Evolutionary conservation across 2,329 filamentous ascomycete genomes (phyloP).

Genomic region (Nannizziopsis barbatae): DNA sequence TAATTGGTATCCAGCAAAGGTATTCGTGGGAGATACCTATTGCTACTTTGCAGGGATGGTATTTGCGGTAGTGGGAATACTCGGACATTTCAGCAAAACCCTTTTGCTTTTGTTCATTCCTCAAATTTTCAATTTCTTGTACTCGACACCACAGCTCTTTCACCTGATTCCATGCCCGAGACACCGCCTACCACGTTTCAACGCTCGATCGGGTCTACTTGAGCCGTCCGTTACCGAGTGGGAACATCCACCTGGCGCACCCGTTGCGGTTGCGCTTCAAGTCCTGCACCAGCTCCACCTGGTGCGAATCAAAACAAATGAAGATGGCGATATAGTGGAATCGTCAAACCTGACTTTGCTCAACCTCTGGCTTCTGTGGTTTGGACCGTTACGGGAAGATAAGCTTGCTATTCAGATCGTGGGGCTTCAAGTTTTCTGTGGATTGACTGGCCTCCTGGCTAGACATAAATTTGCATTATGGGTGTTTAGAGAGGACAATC

Average conservation of each 20-base stretch:
- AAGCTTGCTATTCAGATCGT: constrained; percentile 68
- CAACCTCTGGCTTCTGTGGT: constrained; percentile 93
- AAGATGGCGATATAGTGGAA: constrained; percentile 59
- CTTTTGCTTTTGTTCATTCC: constrained; percentile 80
- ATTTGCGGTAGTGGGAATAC: constrained; percentile 90
- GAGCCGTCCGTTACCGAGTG: constrained; percentile 78
- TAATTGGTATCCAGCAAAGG: constrained; percentile 91
- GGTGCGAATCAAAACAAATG: constrained; percentile 55
- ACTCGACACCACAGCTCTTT: constrained; percentile 86
- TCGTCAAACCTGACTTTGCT: constrained; percentile 86
- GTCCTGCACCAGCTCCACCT: constrained; percentile 58
- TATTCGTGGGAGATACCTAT: constrained; percentile 97
- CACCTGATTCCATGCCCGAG: constrained; percentile 81
- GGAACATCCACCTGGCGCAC: constrained; percentile 55
- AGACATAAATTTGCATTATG: constrained; percentile 75
- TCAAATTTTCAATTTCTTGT: constrained; percentile 93
- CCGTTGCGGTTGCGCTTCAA: constrained; percentile 54
- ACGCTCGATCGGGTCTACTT: constrained; percentile 68
- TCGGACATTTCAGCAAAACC: constrained; percentile 97
- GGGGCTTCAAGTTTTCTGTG: constrained; percentile 62
- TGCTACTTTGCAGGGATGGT: constrained; percentile 99
- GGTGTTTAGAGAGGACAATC: constrained; percentile 83
- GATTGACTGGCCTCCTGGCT: constrained; percentile 72
- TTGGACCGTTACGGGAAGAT: constrained; percentile 82
- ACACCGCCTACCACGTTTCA: constrained; percentile 83